Percentiles rank a stretch among this genome's conserved stretches.
Evolutionary conservation across 345 rosid species (phyloP).

Genomic region (Populus alba): DNA sequence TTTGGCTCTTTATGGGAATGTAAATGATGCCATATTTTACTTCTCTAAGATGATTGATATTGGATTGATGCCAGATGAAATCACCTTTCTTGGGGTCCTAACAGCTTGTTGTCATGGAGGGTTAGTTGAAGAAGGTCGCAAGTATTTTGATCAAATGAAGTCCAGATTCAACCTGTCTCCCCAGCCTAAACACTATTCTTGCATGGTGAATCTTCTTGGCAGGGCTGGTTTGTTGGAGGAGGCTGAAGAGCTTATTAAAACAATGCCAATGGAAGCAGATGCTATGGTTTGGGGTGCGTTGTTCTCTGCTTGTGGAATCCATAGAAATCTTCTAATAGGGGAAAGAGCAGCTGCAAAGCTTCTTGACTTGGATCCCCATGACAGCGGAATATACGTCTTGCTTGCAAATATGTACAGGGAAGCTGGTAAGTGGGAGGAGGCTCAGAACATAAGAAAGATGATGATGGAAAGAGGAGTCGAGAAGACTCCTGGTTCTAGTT

Average conservation of each 20-base stretch:
- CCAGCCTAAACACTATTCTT: conserved; percentile 71
- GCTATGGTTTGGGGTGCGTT: conserved; percentile 80
- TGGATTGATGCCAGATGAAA: conserved; percentile 73
- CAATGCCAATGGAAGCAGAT: conserved; percentile 77
- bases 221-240: conserved; percentile 77
- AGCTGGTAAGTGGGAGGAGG: conserved; percentile 74
- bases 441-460: conserved; percentile 54
- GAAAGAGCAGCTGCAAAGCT: conserved; percentile 75
- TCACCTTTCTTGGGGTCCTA: conserved; percentile 71
- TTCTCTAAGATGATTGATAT: conserved; percentile 61
- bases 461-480: conserved; percentile 70
- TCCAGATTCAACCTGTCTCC: conserved; percentile 56
- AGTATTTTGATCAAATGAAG: conserved; percentile 62
- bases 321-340: conserved; percentile 58
- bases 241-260: conserved; percentile 60
- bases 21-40: conserved; percentile 57
- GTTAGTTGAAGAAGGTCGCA: conserved; percentile 67
- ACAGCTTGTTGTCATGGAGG: conserved; percentile 94
- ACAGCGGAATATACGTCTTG: conserved; percentile 79
- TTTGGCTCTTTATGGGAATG: conserved; percentile 70
- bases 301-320: conserved; percentile 70
- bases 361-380: conserved; percentile 69
- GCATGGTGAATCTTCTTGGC: conserved; percentile 88
- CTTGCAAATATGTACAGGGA: conserved; percentile 69
- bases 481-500: conserved; percentile 82